Evolutionary conservation across 1,139 yeast species (phyloP), one percentile per base, ranked within the genome.

Genomic region (Candida tropicalis): DNA sequence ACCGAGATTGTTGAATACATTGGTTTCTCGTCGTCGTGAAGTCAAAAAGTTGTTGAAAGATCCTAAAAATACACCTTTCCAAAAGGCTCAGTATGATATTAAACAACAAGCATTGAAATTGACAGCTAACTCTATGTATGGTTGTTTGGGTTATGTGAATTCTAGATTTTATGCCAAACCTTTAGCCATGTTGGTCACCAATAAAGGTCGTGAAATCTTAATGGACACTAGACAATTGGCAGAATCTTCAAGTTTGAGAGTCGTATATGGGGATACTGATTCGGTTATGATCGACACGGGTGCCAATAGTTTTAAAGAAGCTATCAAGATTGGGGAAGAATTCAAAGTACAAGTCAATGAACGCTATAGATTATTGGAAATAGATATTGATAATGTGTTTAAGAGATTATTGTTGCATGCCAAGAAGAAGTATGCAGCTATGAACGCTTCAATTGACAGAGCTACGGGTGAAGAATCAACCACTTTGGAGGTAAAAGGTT

Each of bases 111-210:
- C 99, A 0, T 78, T 95, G 60, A 95, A 95, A 63, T 76, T 95
- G 58, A 95, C 99, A 2, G 99, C 99, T 15, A 95, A 95, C 66
- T 93, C 99, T 24, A 93, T 95, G 98, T 95, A 95, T 67, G 99
- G 99, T 60, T 95, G 99, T 78, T 77, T 95, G 56, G 99, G 99
- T 52, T 91, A 84, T 63, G 86, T 87, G 9, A 80, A 86, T 56
- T 90, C 98, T 18, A 79, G 99, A 57, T 95, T 95, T 63, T 93
- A 91, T 60, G 99, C 99, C 10, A 85, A 89, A 58, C 97, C 98
- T 0, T 73, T 95, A 55, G 99, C 99, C 5, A 89, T 89, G 91
- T 73, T 95, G 59, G 96, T 91, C 40, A 95, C 99, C 1, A 86
- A 83, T 58, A 89, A 90, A 62, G 99, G 99, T 59, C 79, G 99